Base-by-base conservation (phyloP, 73 alveolate species). In the Paramecium octaurelia region DNA sequence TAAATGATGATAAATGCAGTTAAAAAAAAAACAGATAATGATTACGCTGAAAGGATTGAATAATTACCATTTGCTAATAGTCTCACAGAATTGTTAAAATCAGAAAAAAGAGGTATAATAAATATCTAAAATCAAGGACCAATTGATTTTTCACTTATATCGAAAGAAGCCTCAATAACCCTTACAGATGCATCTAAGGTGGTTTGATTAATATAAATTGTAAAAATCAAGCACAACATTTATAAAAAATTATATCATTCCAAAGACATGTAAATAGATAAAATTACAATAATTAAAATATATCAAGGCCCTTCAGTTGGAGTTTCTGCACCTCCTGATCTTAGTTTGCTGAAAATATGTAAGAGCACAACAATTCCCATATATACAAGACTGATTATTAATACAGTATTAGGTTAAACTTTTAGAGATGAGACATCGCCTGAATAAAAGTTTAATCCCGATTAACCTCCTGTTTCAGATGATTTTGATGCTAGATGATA, bases 401-500 rank as follows among this genome's bases (percentile, higher is more conserved):
- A 58, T 8, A 80, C 91, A 11, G 91, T 80, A 80, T 80, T 80
- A 10, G 91, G 91, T 80, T 80, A 10, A 80, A 80, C 91, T 35
- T 80, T 80, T 54, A 95, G 64, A 34, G 96, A 95, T 21, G 68
- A 29, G 31, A 94, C 87, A 36, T 88, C 95, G 8, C 94, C 97
- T 35, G 96, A 83, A 87, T 89, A 93, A 95, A 95, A 95, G n/a
- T 94, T 43, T 64, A 95, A 90, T 38, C 57, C 85, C 4, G 85
- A 35, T 36, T 40, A 36, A 14, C 68, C 42, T 16, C 60, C 59
- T 31, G 57, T 18, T 29, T 73, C 59, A 20, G 60, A 29, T 36
- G 87, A 8, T 73, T 40, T 73, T 34, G 27, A 35, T 31, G 87
- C 87, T 73, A 73, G 6, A 36, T 20, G 4, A 5, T 20, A 9